Conservation (phyloP, 345 rosid genomes). For the Anastatica hierochuntica region DNA sequence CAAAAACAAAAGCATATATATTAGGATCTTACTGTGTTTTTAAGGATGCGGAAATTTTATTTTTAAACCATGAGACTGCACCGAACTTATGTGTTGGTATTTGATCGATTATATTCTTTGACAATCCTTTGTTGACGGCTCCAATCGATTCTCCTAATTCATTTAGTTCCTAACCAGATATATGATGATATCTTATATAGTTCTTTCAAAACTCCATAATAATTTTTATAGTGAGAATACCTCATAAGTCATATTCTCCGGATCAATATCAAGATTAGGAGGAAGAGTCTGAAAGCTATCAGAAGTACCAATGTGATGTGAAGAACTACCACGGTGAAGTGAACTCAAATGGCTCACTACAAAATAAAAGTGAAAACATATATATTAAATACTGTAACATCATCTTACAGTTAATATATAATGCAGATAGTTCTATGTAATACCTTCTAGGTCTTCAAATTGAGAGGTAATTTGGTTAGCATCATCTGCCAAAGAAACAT, state of each 20-base stretch:
- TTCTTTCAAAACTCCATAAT: neutral
- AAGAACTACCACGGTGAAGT: neutral
- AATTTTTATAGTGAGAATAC: neutral
- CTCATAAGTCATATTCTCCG: slow-evolving; percentile 16
- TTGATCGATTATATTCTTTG: neutral
- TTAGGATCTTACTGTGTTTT: slow-evolving; percentile 16
- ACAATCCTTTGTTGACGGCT: slow-evolving; percentile 1
- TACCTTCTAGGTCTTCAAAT: slow-evolving; percentile 2
- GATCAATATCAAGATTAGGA: neutral
- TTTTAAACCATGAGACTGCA: neutral
- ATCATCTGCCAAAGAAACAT: neutral
- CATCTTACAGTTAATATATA: neutral
- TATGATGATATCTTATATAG: neutral
- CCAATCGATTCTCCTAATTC: slow-evolving; percentile 15
- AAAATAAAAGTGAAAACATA: neutral
- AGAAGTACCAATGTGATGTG: neutral
- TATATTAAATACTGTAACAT: neutral
- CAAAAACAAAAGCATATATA: neutral
- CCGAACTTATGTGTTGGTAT: slow-evolving; percentile 7
- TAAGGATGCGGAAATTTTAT: neutral
- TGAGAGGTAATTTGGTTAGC: slow-evolving; percentile 6
- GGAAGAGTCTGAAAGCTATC: no score
- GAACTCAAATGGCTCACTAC: neutral
- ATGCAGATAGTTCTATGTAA: neutral
- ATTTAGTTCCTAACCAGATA: slow-evolving; percentile 15